Percentiles rank a stretch among this genome's conserved stretches.
These are phyloP conservation scores for Oenanthe javanica DNA, from an alignment of 140 eudicot species.

Conservation along the genomic window DNA sequence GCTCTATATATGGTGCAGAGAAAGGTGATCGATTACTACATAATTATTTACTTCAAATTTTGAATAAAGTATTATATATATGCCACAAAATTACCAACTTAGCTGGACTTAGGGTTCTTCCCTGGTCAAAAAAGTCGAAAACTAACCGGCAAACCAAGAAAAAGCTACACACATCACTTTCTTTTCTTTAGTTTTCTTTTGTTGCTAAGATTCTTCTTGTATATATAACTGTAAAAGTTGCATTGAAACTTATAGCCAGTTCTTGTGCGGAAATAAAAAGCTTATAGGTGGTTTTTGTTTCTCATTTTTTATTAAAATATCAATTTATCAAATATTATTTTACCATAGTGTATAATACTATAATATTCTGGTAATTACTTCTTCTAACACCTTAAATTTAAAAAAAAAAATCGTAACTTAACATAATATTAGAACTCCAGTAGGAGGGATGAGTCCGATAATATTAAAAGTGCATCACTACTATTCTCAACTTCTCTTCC, in stretches of 20 bases:
- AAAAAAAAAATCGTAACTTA: too few relatives aligned
- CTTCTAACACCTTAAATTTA: too few relatives aligned
- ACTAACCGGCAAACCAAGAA: constrained; percentile 1
- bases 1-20: neutral
- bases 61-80: neutral
- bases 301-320: too few relatives aligned
- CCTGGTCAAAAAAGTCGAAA: neutral
- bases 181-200: neutral
- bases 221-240: neutral
- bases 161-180: constrained; percentile 1
- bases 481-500: too few relatives aligned
- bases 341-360: too few relatives aligned
- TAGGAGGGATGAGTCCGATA: too few relatives aligned
- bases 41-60: neutral
- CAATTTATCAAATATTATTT: too few relatives aligned
- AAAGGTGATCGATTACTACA: neutral
- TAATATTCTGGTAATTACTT: too few relatives aligned
- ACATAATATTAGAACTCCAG: too few relatives aligned
- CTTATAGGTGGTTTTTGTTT: too few relatives aligned
- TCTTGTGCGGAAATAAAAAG: too few relatives aligned
- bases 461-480: too few relatives aligned
- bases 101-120: neutral
- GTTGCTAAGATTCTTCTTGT: constrained; percentile 2
- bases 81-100: neutral
- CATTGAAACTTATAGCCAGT: neutral